Conservation (phyloP, 805 yeast genomes). For the Zygoascus biomembranicola region DNA sequence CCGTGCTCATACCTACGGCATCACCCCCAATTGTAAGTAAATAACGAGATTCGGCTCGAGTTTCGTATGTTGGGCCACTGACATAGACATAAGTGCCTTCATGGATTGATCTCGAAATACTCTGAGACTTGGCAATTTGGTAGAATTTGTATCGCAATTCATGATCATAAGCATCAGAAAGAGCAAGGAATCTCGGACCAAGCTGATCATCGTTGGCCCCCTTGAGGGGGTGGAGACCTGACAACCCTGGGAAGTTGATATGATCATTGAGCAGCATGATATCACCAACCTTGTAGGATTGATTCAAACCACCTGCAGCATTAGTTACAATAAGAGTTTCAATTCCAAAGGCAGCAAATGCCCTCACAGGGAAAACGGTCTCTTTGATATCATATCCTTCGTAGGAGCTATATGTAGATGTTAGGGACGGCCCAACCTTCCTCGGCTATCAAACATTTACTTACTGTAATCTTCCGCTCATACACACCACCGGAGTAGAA, state of each 20-base stretch:
- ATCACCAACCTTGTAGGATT: slow-evolving; percentile 67
- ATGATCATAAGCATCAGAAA: slow-evolving; percentile 83
- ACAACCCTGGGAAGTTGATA: slow-evolving; percentile 81
- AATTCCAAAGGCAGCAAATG: slow-evolving; percentile 57
- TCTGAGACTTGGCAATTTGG: slow-evolving; percentile 42
- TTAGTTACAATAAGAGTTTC: slow-evolving; percentile 63
- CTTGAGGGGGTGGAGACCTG: slow-evolving; percentile 78
- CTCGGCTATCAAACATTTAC: slow-evolving; percentile 6
- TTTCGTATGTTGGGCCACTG: slow-evolving; percentile 91
- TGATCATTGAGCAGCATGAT: slow-evolving; percentile 87
- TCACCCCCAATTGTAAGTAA: slow-evolving; percentile 72
- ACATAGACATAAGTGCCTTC: slow-evolving; percentile 85
- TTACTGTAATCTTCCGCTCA: slow-evolving; percentile 84
- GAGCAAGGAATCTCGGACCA: slow-evolving; percentile 84
- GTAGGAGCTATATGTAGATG: slow-evolving; percentile 38
- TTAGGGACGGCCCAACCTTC: too few relatives aligned
- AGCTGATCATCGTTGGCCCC: slow-evolving; percentile 75
- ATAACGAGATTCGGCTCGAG: slow-evolving; percentile 83
- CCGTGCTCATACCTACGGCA: slow-evolving; percentile 97
- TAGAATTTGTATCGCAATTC: slow-evolving; percentile 57
- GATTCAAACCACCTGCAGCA: slow-evolving; percentile 89
- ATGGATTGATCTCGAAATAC: slow-evolving; percentile 50
- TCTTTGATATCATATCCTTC: slow-evolving; percentile 84
- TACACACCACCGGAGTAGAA: slow-evolving; percentile 69
- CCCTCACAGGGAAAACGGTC: slow-evolving; percentile 79